Base-by-base conservation (phyloP, 495 filamentous ascomycete species). In the Aspergillus bertholletiae region DNA sequence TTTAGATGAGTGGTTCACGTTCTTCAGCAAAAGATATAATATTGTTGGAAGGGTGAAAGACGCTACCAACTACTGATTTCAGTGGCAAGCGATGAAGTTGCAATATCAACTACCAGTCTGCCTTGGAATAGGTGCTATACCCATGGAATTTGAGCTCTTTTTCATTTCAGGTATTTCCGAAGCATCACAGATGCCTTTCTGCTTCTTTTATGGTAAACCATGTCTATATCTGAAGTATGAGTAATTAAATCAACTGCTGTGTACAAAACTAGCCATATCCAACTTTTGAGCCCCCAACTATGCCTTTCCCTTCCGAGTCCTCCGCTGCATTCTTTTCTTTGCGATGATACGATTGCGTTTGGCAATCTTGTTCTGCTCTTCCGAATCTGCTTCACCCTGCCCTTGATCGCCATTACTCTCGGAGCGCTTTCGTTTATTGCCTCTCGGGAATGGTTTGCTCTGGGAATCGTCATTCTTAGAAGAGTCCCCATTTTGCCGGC, bases 1-100 rank as follows among this genome's bases (percentile, higher is more conserved):
- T 13, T 75, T 99, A 37, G 78, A 89, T 21, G 95, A 97, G 65
- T 99, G 94, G 94, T 85, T 83, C 49, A 95, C 87, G 3, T 98
- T 96, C 75, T 98, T 97, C 74, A 87, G 84, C 61, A 98, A 97
- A 74, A 79, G 94, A 37, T 98, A 98, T 67, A 96, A 93, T 63
- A 83, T 97, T 52, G 86, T 97, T 37, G 94, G 94, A 28, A 82
- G 83, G 67, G 88, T 96, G 8, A 70, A 85, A 58, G 70, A 67
- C 48, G 73, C 73, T 6, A 70, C 56, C 28, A 76, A 76, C 51
- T 64, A 55, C 35, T 71, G 55, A 60, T 27, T 7, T 18, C 39
- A 26, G 27, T 21, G 22, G 26, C 55, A 44, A 45, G 22, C 17
- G 12, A 24, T 20, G 21, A n/a, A n/a, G n/a, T 13, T 13, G 45